A percentile compares a stretch with the other conserved stretches of the same genome.
These are phyloP conservation scores for Globisporangium spinosum DNA, from an alignment of 352 stramenopile species.

Conservation along the genomic window DNA sequence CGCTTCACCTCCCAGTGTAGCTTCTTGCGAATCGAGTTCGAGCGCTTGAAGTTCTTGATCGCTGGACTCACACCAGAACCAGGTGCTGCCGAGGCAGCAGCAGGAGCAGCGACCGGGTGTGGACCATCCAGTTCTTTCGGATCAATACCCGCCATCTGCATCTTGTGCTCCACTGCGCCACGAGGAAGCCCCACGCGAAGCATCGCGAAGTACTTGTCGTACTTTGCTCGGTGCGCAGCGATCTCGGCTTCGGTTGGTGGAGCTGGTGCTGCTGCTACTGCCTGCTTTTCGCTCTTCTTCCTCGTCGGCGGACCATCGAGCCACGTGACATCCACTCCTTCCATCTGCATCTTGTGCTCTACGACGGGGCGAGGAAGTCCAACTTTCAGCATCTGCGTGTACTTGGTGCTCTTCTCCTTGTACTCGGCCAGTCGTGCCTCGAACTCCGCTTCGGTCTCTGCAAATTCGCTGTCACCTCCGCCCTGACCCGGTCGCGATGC, in stretches of 20 bases:
- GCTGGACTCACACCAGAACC: conserved; percentile 1
- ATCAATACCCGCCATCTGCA: conserved; percentile 69
- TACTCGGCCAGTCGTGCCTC: conserved; percentile 55
- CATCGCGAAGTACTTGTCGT: conserved; percentile 85
- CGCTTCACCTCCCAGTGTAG: conserved; percentile 78
- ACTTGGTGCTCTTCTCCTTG: conserved; percentile 66
- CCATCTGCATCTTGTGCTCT: conserved; percentile 85
- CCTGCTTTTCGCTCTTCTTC: conserved; percentile 22
- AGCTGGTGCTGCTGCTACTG: conserved; percentile 14
- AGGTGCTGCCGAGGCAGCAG: conserved; percentile 2
- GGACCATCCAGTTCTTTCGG: conserved; percentile 67
- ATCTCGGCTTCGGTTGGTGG: conserved; percentile 48
- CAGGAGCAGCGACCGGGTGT: conserved; percentile 26
- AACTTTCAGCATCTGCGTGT: conserved; percentile 78
- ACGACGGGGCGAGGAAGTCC: conserved; percentile 60
- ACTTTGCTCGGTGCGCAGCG: conserved; percentile 60
- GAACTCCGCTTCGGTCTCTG: conserved; percentile 45
- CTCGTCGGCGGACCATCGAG: conserved; percentile 55
- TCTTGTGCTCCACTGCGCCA: conserved; percentile 83
- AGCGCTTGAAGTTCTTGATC: conserved; percentile 41
- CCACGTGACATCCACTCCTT: conserved; percentile 61
- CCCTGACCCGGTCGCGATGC: conserved; percentile 13
- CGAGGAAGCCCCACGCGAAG: conserved; percentile 69
- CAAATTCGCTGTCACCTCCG: conserved; percentile 18
- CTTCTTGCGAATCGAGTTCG: conserved; percentile 83